phyloP scores from a whole-genome alignment of 306 rosid genomes.

The Rosa persica region DNA sequence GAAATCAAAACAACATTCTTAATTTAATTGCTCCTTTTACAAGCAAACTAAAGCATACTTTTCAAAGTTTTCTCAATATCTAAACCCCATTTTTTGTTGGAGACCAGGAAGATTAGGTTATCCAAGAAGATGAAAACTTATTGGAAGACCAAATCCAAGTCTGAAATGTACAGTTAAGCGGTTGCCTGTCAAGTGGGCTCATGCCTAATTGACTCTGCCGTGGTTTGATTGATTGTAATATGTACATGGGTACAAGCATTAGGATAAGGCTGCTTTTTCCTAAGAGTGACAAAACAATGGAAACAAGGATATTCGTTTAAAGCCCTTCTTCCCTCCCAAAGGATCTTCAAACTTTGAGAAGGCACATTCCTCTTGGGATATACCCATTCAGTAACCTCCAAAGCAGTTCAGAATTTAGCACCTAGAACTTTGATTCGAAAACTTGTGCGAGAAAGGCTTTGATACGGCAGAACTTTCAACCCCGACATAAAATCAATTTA shows the following conservation, averaged over 20 bases:
- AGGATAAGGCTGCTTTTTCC: background rate
- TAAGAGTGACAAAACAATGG: conserved; percentile 1
- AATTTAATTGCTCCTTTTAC: background rate
- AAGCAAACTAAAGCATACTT: background rate
- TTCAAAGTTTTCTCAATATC: background rate
- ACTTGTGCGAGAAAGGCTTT: too few species aligned
- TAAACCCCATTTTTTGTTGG: background rate
- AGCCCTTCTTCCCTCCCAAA: background rate
- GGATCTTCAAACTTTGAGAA: background rate
- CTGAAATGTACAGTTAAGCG: background rate
- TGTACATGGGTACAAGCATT: background rate
- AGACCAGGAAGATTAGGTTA: background rate
- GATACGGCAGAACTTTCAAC: too few species aligned
- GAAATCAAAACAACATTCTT: background rate
- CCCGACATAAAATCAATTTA: too few species aligned
- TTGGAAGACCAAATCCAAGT: conserved; percentile 6
- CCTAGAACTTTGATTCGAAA: background rate
- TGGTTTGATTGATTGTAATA: conserved; percentile 1
- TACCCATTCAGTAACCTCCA: background rate
- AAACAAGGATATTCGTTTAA: background rate
- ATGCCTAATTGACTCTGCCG: conserved; percentile 3
- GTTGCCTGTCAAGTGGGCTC: conserved; percentile 14
- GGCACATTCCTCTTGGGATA: conserved; percentile 2
- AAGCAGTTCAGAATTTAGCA: background rate
- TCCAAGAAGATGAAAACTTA: conserved; percentile 2